Evolutionary conservation across 164 flowering plant genomes (phyloP).

Genomic region (Santalum album): DNA sequence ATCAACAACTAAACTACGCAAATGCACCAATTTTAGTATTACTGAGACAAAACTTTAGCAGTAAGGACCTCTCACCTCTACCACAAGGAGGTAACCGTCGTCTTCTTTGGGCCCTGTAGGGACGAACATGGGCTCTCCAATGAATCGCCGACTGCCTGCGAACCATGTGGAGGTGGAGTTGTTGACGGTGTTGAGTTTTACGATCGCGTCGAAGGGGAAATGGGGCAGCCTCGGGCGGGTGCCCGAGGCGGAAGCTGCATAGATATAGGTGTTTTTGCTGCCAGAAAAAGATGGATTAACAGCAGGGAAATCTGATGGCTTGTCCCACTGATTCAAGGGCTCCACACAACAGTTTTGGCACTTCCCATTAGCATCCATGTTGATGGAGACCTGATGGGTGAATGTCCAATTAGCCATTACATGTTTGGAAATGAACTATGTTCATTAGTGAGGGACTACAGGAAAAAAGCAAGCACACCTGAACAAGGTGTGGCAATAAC

Average conservation of each 20-base stretch:
- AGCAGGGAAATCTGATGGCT: conserved; percentile 72
- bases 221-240: conserved; percentile 52
- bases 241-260: conserved; percentile 64
- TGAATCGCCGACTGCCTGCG: conserved; percentile 47
- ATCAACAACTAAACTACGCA: not conserved
- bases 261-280: conserved; percentile 34
- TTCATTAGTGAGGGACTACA: conserved; percentile 2
- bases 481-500: conserved; percentile 56
- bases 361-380: conserved; percentile 30
- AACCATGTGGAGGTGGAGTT: conserved; percentile 44
- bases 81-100: conserved; percentile 73
- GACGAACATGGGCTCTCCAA: conserved; percentile 85
- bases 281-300: conserved; percentile 60
- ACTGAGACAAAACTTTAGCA: not conserved
- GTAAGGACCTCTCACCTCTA: conserved; percentile 50
- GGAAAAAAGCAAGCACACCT: conserved; percentile 21
- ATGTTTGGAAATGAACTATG: not conserved
- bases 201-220: conserved; percentile 80
- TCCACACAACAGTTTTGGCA: conserved; percentile 35
- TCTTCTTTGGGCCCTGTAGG: conserved; percentile 57
- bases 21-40: not conserved
- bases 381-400: conserved; percentile 43
- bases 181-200: conserved; percentile 34
- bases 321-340: conserved; percentile 40
- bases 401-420: not conserved